Percentiles rank a stretch among this genome's conserved stretches.
Conservation (phyloP, 179 eudicot species). For the Beta corolliflora region DNA sequence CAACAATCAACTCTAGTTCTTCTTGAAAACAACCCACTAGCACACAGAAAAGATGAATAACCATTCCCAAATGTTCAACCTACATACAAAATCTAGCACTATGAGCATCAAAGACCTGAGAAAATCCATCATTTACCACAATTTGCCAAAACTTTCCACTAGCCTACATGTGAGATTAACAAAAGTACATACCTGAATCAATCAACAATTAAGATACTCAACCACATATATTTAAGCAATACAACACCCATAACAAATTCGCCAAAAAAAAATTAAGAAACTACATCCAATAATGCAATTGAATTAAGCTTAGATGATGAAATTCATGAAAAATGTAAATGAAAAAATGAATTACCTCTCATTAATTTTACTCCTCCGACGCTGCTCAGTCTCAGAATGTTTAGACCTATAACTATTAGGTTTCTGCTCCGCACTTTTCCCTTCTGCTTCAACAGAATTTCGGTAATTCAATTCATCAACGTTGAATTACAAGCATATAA, state of each 20-base stretch:
- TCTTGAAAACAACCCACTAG: neutral
- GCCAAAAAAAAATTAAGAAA: neutral
- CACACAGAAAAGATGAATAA: neutral
- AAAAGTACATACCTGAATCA: neutral
- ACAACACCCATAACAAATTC: neutral
- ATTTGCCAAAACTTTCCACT: neutral
- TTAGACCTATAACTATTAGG: conserved; percentile 60
- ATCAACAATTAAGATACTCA: neutral
- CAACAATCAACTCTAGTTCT: neutral
- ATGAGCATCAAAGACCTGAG: neutral
- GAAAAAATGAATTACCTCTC: conserved; percentile 57
- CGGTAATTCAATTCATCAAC: conserved; percentile 6
- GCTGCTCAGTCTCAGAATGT: conserved; percentile 98
- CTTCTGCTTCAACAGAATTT: conserved; percentile 40
- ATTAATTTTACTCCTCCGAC: conserved; percentile 88
- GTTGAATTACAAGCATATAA: neutral
- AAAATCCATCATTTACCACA: neutral
- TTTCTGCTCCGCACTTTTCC: conserved; percentile 55
- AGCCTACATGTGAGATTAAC: neutral
- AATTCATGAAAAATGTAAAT: neutral
- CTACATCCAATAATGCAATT: neutral
- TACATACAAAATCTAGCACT: neutral
- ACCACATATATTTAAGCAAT: neutral
- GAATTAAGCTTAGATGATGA: neutral
- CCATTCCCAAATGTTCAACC: neutral